Evolutionary conservation across 1,284 basidiomycete genomes (phyloP), one percentile per base, ranked within the genome.

Genomic region (Somion occarium): DNA sequence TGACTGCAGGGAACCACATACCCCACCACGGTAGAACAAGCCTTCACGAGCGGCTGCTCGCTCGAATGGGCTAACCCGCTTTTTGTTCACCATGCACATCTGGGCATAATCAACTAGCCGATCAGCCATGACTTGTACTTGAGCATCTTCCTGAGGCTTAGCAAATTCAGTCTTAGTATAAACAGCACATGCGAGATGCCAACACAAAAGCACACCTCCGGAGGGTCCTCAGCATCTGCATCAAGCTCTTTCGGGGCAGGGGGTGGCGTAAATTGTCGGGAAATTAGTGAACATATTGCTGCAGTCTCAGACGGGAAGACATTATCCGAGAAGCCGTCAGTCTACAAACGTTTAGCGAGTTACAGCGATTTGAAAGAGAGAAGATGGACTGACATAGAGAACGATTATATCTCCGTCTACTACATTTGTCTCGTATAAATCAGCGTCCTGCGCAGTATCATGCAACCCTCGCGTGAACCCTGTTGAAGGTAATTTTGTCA

Each of bases 321-420:
- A 61, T 95, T 95, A 64, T 95, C 93, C 30, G 87, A 83, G 44
- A 93, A 71, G 1, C 92, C 92, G 61, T 95, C 92, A 19, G 92
- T 94, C 82, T 91, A 70, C 56, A 48, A 64, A 57, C 26, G n/a
- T n/a, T n/a, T n/a, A n/a, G 44, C 50, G 46, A 12, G 15, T 18
- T 11, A 12, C 18, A 12, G 26, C 27, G 18, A 41, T 18, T 5
- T 9, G 19, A 38, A 22, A 22, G 44, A 15, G 15, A 45, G 24
- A 20, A 20, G n/a, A 27, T 13, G 37, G 39, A 70, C 82, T 42
- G 58, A 88, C 88, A 64, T 84, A 90, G 62, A 76, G 74, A 48
- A 91, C 72, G 49, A 91, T 70, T 26, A 89, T 76, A 61, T 91
- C 88, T 0, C 86, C 88, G 59, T 88, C 83, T 50, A 83, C 73